Evolutionary conservation across 2,329 filamentous ascomycete genomes (phyloP).

Genomic region (Aspergillus sp.): DNA sequence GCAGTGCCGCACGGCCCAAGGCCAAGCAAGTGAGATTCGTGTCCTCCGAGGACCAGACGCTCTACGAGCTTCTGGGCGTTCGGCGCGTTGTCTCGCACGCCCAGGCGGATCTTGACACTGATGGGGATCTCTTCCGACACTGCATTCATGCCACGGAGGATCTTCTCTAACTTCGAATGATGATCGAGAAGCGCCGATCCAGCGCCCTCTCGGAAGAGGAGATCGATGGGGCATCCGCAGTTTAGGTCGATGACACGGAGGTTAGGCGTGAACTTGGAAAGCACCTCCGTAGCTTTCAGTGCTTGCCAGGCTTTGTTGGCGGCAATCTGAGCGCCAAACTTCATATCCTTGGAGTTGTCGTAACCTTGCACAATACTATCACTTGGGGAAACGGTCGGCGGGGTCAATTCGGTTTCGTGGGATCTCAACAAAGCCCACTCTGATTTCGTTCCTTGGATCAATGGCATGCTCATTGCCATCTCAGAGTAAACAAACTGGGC

Average conservation of each 20-base stretch:
- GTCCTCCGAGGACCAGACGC: constrained; percentile 75
- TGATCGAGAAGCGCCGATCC: constrained; percentile 91
- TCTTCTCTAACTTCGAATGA: constrained; percentile 85
- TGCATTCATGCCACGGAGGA: constrained; percentile 91
- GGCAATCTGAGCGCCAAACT: constrained; percentile 89
- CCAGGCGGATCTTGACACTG: constrained; percentile 91
- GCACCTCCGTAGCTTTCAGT: constrained; percentile 79
- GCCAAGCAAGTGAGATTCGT: constrained; percentile 64
- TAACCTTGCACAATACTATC: constrained; percentile 68
- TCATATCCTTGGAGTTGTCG: constrained; percentile 76
- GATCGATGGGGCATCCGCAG: constrained; percentile 94
- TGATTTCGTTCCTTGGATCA: constrained; percentile 83
- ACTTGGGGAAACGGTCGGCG: constrained; percentile 62
- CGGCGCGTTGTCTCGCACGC: constrained; percentile 74
- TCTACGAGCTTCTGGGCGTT: constrained; percentile 79
- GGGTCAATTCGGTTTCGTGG: constrained; percentile 74
- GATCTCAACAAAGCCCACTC: constrained; percentile 96
- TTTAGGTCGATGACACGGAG: constrained; percentile 92
- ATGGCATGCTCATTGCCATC: constrained; percentile 90
- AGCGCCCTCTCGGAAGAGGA: constrained; percentile 82
- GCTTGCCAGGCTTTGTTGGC: constrained; percentile 90
- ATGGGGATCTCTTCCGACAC: constrained; percentile 89
- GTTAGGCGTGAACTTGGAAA: constrained; percentile 73
- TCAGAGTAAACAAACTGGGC: constrained; percentile 95
- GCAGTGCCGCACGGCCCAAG: constrained; percentile 80